A percentile compares a stretch with the other conserved stretches of the same genome.
phyloP scores from a whole-genome alignment of 495 filamentous ascomycete genomes.

The Filosporella fistucella region DNA sequence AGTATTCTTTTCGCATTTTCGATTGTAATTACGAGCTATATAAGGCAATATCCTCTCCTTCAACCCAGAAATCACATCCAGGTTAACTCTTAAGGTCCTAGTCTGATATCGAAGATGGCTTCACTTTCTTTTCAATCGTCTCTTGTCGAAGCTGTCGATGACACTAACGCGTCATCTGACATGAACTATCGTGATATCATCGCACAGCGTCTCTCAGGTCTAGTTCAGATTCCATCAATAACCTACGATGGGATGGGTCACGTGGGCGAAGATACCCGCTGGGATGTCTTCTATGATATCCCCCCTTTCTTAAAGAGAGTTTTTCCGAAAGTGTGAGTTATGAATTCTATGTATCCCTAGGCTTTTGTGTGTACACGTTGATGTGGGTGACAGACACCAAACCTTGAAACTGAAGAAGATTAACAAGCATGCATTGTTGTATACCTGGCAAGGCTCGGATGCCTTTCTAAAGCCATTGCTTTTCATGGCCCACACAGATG shows the following conservation, averaged over 20 bases:
- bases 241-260: slow-evolving; percentile 32
- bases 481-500: slow-evolving; percentile 62
- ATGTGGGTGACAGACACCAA: slow-evolving; percentile 29
- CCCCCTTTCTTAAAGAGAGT: slow-evolving; percentile 25
- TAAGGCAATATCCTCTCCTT: too few species aligned
- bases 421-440: slow-evolving; percentile 57
- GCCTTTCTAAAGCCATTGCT: slow-evolving; percentile 51
- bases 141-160: too few species aligned
- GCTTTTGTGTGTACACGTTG: background rate
- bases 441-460: slow-evolving; percentile 52
- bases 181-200: background rate
- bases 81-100: too few species aligned
- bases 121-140: too few species aligned
- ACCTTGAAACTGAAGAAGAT: slow-evolving; percentile 39
- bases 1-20: too few species aligned
- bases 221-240: slow-evolving; percentile 29
- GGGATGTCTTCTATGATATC: slow-evolving; percentile 32
- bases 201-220: background rate
- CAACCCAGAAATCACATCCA: too few species aligned
- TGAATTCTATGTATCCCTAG: background rate
- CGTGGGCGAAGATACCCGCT: slow-evolving; percentile 29
- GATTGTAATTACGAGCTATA: too few species aligned
- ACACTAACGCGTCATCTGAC: too few species aligned
- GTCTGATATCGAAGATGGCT: too few species aligned
- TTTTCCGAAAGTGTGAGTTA: slow-evolving; percentile 24